Evolutionary conservation across 176 grass and related monocot genomes (phyloP), one percentile per base, ranked within the genome.

Genomic region (Oryza meyeriana): DNA sequence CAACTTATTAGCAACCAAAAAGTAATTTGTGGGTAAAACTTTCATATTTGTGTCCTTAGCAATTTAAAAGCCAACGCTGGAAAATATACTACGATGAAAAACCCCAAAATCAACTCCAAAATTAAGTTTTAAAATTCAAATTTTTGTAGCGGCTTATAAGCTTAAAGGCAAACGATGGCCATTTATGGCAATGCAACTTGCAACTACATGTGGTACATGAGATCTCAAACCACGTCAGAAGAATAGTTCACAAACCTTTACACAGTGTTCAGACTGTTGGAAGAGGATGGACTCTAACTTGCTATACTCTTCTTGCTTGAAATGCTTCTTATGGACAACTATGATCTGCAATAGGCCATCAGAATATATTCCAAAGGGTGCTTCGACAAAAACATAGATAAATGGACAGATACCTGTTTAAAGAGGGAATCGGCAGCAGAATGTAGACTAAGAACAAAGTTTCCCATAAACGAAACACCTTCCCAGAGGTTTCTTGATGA

Each of bases 401-500:
- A 82, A 65, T 70, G 55, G 26, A 76, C 22, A 10, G 48, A 61
- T 72, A 98, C 95, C 90, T 98, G 90, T 85, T 87, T 98, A 81
- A 98, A 98, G 35, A 98, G 92, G 57, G 81, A 88, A 87, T 91
- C 83, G 18, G 92, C 92, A 88, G 84, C 70, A 75, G 88, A 91
- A 75, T 75, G 68, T 57, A 98, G 75, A 81, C 66, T 63, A n/a
- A 50, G 71, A 84, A 94, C 64, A 69, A 94, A 87, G 39, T 83
- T 88, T 65, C 75, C 84, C 5, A 44, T 61, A 61, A 72, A 59
- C 3, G 52, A 71, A 78, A 83, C 72, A 69, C 85, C 92, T 85
- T 98, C 86, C 95, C 95, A 98, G 29, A 94, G 76, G 73, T 74
- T 92, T 89, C 81, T 89, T 40, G 90, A 92, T 79, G 88, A 73